These are phyloP conservation scores for Termitomyces sp. DNA, from an alignment of 768 basidiomycete genomes.

Conservation along the genomic window DNA sequence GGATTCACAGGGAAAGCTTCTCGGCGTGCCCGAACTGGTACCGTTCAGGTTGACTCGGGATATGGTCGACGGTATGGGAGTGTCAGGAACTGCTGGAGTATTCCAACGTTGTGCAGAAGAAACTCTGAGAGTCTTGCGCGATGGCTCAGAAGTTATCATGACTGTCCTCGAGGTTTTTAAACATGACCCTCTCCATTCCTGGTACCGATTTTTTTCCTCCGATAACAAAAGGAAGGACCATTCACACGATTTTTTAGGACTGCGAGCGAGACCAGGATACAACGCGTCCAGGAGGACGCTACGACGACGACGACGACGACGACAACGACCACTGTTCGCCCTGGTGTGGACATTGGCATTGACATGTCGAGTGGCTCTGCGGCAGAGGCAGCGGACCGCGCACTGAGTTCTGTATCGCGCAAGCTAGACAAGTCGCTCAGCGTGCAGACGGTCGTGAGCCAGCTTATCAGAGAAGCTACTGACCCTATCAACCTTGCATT, in stretches of 20 bases:
- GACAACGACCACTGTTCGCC: slow-evolving; percentile 20
- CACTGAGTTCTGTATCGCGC: slow-evolving; percentile 70
- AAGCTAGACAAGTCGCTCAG: slow-evolving; percentile 86
- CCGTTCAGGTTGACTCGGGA: slow-evolving; percentile 95
- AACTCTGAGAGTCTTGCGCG: slow-evolving; percentile 85
- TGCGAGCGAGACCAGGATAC: slow-evolving; percentile 71
- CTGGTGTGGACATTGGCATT: slow-evolving; percentile 47
- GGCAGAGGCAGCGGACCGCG: slow-evolving; percentile 88
- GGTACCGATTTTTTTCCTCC: slow-evolving; percentile 40
- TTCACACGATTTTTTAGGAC: slow-evolving; percentile 45
- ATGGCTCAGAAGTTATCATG: slow-evolving; percentile 82
- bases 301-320: slow-evolving; percentile 26
- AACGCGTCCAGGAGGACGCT: slow-evolving; percentile 51
- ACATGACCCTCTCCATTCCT: slow-evolving; percentile 91
- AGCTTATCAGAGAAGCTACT: slow-evolving; percentile 85
- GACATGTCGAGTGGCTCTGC: slow-evolving; percentile 64
- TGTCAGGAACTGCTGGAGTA: slow-evolving; percentile 86
- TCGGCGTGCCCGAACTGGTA: slow-evolving; percentile 80
- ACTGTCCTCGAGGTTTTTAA: slow-evolving; percentile 97
- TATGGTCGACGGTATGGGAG: slow-evolving; percentile 92
- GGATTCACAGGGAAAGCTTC: slow-evolving; percentile 67
- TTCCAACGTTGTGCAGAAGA: slow-evolving; percentile 96
- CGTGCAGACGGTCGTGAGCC: slow-evolving; percentile 91
- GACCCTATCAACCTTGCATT: slow-evolving; percentile 69
- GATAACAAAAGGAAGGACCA: background rate